A percentile compares a stretch with the other conserved stretches of the same genome.
Evolutionary conservation across 352 stramenopile species (phyloP).

Genomic region (Pythium scleroteichum): DNA sequence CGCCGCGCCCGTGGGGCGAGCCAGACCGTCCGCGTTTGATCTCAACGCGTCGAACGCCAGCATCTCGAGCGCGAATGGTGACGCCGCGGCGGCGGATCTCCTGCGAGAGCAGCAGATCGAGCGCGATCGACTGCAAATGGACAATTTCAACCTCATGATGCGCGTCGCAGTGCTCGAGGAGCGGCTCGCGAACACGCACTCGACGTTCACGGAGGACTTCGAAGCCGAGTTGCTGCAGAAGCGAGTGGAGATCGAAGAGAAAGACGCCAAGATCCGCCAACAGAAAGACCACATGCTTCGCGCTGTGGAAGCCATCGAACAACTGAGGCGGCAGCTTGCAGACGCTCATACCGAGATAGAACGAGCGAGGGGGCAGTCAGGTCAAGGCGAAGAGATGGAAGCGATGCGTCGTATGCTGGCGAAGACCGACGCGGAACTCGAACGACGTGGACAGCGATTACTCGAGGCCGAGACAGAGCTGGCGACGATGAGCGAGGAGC

Average conservation of each 20-base stretch:
- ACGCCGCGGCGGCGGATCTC: constrained; percentile 25
- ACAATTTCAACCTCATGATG: constrained; percentile 76
- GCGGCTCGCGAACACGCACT: constrained; percentile 48
- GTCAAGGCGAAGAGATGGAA: constrained; percentile 36
- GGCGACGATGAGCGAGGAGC: constrained; percentile 31
- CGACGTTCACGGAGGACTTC: constrained; percentile 57
- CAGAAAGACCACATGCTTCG: constrained; percentile 34
- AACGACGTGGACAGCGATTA: constrained; percentile 28
- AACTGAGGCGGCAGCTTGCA: constrained; percentile 41
- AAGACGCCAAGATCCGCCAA: constrained; percentile 22
- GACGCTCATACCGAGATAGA: constrained; percentile 31
- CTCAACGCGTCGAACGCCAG: constrained; percentile 21
- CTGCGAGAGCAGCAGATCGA: constrained; percentile 60
- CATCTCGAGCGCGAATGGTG: constrained; percentile 10
- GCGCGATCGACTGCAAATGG: constrained; percentile 61
- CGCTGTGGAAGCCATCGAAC: constrained; percentile 57
- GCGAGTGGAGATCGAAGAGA: constrained; percentile 49
- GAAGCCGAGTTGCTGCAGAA: constrained; percentile 62
- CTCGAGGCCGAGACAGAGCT: constrained; percentile 47
- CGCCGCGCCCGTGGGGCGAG: constrained; percentile 11
- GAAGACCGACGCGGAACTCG: constrained; percentile 34
- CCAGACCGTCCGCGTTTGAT: constrained; percentile 15
- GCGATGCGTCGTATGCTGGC: constrained; percentile 42
- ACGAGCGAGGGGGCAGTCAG: constrained; percentile 13
- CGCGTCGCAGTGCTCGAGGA: constrained; percentile 70